Evolutionary conservation across 2,329 filamentous ascomycete species (phyloP).

Genomic region (Ascosphaera apis): DNA sequence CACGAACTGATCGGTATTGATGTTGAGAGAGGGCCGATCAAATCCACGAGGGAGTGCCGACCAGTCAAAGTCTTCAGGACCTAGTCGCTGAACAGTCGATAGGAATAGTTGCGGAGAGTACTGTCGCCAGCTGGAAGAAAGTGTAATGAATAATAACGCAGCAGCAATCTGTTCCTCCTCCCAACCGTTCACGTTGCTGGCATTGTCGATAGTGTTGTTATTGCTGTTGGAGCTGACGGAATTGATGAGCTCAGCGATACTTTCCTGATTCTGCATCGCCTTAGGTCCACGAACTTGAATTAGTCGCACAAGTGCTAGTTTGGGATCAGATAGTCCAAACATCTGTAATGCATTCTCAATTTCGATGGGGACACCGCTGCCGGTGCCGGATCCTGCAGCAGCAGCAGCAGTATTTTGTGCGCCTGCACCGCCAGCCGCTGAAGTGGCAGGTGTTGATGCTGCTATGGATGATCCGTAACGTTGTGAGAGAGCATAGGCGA

Average conservation of each 20-base stretch:
- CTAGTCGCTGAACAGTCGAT: slow-evolving; percentile 31
- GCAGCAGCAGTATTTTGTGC: too few species aligned
- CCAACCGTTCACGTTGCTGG: too few species aligned
- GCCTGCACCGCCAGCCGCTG: too few species aligned
- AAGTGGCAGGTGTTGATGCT: too few species aligned
- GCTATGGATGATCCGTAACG: slow-evolving; percentile 43
- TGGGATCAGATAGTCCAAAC: slow-evolving; percentile 20
- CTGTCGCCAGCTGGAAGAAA: slow-evolving; percentile 35
- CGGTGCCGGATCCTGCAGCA: too few species aligned
- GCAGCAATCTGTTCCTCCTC: slow-evolving; percentile 63
- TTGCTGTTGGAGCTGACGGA: slow-evolving; percentile 32
- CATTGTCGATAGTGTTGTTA: too few species aligned
- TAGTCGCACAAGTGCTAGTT: slow-evolving; percentile 28
- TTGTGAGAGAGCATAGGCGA: slow-evolving; percentile 39
- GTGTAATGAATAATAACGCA: slow-evolving; percentile 50
- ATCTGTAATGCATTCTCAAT: slow-evolving; percentile 22
- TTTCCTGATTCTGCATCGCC: slow-evolving; percentile 54
- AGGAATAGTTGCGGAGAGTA: slow-evolving; percentile 47
- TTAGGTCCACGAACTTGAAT: slow-evolving; percentile 55
- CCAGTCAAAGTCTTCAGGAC: slow-evolving; percentile 37
- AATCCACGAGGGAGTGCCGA: slow-evolving; percentile 53
- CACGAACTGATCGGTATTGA: slow-evolving; percentile 61
- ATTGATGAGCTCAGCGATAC: slow-evolving; percentile 35
- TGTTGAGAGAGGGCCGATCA: slow-evolving; percentile 52
- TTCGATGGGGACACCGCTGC: slow-evolving; percentile 19